Conservation (phyloP, 257 asterid species). For the Solanum paucissectum region DNA sequence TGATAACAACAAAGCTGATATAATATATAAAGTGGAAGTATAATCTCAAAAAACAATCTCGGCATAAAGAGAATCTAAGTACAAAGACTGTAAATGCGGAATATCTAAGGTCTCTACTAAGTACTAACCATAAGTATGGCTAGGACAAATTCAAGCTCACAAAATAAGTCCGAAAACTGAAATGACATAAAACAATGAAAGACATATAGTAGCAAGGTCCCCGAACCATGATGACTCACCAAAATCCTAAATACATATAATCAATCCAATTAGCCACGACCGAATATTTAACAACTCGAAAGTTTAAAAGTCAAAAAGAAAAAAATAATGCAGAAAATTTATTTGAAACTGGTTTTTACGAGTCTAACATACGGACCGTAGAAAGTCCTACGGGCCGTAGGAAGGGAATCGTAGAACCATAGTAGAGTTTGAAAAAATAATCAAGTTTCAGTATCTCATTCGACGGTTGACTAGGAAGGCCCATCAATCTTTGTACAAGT, state of each 20-base stretch:
- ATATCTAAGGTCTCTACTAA: no score
- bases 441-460: no score
- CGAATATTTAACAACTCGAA: not conserved
- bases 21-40: no score
- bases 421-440: not conserved
- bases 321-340: not conserved
- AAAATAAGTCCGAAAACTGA: not conserved
- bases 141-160: not conserved
- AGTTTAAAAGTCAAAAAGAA: not conserved
- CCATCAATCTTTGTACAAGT: not conserved
- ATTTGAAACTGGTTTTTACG: not conserved
- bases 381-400: not conserved
- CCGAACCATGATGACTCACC: not conserved
- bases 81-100: no score
- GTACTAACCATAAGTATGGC: not conserved
- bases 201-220: not conserved
- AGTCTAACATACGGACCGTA: not conserved
- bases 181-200: no score
- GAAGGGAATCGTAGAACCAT: not conserved
- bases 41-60: no score
- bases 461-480: not conserved
- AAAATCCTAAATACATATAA: no score
- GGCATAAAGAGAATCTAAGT: not conserved
- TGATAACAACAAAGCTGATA: not conserved
- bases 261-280: not conserved